Evolutionary conservation across 2,329 filamentous ascomycete genomes (phyloP).

Genomic region (Reticulascus tulasneorum): DNA sequence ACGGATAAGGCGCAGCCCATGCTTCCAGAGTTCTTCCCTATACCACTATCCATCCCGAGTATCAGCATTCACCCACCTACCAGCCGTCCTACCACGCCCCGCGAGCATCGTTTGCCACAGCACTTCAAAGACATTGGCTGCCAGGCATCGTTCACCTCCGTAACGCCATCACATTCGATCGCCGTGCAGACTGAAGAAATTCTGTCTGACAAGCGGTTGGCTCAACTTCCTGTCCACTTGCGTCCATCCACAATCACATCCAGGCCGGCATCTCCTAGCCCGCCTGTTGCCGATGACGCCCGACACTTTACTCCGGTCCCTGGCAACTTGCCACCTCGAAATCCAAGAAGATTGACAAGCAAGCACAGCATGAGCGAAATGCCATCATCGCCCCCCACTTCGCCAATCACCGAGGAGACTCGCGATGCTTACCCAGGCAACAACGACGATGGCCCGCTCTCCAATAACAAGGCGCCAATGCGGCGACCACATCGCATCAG

Average conservation of each 20-base stretch:
- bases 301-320: conserved; percentile 48
- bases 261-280: conserved; percentile 51
- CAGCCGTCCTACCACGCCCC: conserved; percentile 77
- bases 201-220: conserved; percentile 71
- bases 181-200: conserved; percentile 86
- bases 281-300: conserved; percentile 27
- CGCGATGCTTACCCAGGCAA: conserved; percentile 72
- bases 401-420: conserved; percentile 31
- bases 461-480: conserved; percentile 54
- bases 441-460: conserved; percentile 74
- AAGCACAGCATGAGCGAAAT: conserved; percentile 44
- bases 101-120: conserved; percentile 70
- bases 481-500: conserved; percentile 72
- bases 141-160: conserved; percentile 62
- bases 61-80: conserved; percentile 89
- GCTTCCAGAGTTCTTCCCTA: conserved; percentile 23
- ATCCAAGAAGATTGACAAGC: conserved; percentile 51
- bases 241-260: conserved; percentile 72
- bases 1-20: conserved; percentile 37
- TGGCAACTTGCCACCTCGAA: conserved; percentile 53
- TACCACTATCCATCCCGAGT: conserved; percentile 63
- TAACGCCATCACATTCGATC: conserved; percentile 49
- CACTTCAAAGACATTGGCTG: conserved; percentile 78
- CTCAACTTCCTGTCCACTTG: conserved; percentile 71
- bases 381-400: conserved; percentile 44